Evolutionary conservation across 1,139 yeast genomes (phyloP), one percentile per base, ranked within the genome.

Genomic region (Candida tropicalis): DNA sequence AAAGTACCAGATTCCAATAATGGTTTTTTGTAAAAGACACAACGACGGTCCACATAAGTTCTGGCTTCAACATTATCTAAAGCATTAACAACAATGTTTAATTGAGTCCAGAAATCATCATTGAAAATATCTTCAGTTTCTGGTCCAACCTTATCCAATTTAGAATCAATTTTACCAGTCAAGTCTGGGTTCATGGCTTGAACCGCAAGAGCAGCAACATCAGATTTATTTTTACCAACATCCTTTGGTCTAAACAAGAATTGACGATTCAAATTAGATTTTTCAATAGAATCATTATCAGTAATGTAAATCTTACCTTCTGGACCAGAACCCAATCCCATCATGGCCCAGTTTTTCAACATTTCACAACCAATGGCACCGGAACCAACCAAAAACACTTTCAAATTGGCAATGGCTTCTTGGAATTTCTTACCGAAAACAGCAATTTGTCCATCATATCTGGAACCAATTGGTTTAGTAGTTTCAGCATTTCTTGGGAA

Each of bases 331-430:
- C 96, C 98, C 45, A 93, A 73, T 39, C 99, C 99, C 82, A 91
- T 79, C 80, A 93, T 78, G 7, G 99, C 97, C 98, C 98, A 93
- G 62, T 90, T 91, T 68, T 93, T 93, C 59, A 93, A 76, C 95
- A 95, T 93, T 70, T 93, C 99, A 70, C 99, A 93, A 38, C 99
- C 99, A 73, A 93, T 93, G 31, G 99, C 99, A 61, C 99, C 99
- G 2, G 98, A 82, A 40, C 99, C 99, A 34, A 93, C 99, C 53
- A 93, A 73, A 65, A 93, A 93, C 4, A 91, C 89, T 59, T 80
- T 85, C 52, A 87, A 71, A 63, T 91, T 88, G 36, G 88, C 80
- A 48, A 93, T 68, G 40, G 71, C 73, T 56, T 85, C 81, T 59
- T 88, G 93, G 69, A 80, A 89, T 34, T 80, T 79, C 45, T 77